phyloP scores from a whole-genome alignment of 163 green algal genomes.

The Prototheca wickerhamii region DNA sequence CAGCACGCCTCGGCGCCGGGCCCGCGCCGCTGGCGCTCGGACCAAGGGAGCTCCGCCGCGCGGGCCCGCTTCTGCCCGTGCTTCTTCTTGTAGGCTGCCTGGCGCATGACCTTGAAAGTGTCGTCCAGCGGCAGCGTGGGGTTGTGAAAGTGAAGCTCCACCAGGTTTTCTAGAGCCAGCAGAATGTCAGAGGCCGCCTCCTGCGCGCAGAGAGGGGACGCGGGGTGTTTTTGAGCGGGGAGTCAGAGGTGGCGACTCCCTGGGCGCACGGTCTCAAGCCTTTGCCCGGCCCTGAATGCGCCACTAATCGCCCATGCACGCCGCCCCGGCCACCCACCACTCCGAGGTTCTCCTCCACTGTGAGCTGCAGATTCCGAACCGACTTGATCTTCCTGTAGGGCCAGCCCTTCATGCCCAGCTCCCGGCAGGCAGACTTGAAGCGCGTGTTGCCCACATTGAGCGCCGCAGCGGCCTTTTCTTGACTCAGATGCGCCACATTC shows the following conservation, averaged over 20 bases:
- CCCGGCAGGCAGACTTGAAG: slow-evolving; percentile 12
- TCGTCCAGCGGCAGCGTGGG: slow-evolving; percentile 8
- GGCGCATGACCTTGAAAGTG: slow-evolving; percentile 12
- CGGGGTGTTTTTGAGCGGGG: background rate
- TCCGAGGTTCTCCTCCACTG: slow-evolving; percentile 1
- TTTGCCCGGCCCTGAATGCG: background rate
- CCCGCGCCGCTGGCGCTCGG: too few species aligned
- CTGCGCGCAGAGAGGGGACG: too few species aligned
- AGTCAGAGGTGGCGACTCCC: too few species aligned
- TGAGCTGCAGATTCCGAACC: slow-evolving; percentile 5
- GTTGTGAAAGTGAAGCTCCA: slow-evolving; percentile 4
- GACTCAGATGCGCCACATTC: slow-evolving; percentile 11
- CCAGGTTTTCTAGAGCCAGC: background rate
- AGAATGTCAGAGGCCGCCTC: background rate
- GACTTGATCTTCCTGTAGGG: slow-evolving; percentile 22
- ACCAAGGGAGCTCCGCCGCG: too few species aligned
- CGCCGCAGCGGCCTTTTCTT: slow-evolving; percentile 10
- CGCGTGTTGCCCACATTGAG: slow-evolving; percentile 18
- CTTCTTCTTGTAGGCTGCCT: slow-evolving; percentile 20
- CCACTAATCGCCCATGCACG: background rate
- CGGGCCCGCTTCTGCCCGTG: slow-evolving; percentile 2
- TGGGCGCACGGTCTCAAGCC: background rate
- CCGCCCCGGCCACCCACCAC: background rate
- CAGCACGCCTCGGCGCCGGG: too few species aligned
- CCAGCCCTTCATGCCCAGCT: slow-evolving; percentile 21